phyloP scores from a whole-genome alignment of 306 rosid genomes.

The Malus sylvestris region DNA sequence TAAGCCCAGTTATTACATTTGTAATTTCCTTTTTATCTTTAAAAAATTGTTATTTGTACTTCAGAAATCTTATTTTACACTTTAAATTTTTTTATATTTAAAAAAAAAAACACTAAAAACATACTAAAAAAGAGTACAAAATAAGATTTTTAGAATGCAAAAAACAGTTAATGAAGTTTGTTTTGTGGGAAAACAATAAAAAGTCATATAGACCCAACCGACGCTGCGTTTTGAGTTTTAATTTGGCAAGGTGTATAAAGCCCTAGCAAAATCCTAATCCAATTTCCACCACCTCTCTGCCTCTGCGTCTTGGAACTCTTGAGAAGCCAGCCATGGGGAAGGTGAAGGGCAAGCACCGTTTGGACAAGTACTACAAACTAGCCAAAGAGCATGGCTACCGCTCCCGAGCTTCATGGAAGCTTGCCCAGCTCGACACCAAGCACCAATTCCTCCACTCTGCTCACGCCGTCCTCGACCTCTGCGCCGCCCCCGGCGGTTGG shows the following conservation, averaged over 20 bases:
- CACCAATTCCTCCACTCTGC: slow-evolving; percentile 64
- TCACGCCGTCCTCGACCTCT: slow-evolving; percentile 85
- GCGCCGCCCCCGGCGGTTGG: slow-evolving; percentile 99
- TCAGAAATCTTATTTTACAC: accelerated
- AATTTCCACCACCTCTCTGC: neutral
- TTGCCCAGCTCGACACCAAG: slow-evolving; percentile 69
- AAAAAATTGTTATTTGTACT: too few species aligned
- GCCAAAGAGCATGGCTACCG: slow-evolving; percentile 96
- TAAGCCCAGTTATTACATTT: too few species aligned
- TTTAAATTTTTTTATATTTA: too few species aligned
- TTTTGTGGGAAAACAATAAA: too few species aligned
- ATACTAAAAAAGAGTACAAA: accelerated
- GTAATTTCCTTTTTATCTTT: too few species aligned
- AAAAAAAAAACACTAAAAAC: too few species aligned
- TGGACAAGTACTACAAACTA: slow-evolving; percentile 76
- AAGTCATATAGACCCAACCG: too few species aligned
- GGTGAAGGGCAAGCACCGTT: slow-evolving; percentile 92
- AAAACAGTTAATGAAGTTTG: too few species aligned
- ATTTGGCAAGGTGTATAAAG: neutral
- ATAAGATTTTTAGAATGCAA: too few species aligned
- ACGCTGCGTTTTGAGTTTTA: neutral
- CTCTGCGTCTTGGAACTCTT: neutral
- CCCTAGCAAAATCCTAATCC: neutral
- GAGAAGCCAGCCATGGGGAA: slow-evolving; percentile 52
- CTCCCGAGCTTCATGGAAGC: slow-evolving; percentile 91